Evolutionary conservation across 495 filamentous ascomycete genomes (phyloP).

Genomic region (Penicillium alfredii): DNA sequence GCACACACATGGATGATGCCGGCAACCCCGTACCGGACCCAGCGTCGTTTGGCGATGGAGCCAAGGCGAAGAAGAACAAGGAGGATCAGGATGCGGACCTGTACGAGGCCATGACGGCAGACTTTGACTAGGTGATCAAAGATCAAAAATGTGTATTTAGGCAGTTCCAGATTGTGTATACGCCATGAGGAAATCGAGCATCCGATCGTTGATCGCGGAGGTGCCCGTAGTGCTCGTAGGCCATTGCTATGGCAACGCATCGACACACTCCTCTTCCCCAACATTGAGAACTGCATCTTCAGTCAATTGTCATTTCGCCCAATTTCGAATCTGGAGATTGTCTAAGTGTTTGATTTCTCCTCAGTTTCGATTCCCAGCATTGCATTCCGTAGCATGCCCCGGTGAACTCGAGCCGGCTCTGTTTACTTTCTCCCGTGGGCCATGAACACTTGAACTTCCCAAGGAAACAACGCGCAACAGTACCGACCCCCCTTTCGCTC

Average conservation of each 20-base stretch:
- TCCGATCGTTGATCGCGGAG: too few species aligned
- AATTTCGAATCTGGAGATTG: conserved; percentile 2
- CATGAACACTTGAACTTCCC: conserved; percentile 16
- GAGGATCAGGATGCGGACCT: conserved; percentile 24
- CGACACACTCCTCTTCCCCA: not conserved
- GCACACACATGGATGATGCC: conserved; percentile 21
- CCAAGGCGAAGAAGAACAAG: conserved; percentile 13
- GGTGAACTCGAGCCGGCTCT: not conserved
- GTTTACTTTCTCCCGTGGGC: not conserved
- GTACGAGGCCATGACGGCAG: conserved; percentile 25
- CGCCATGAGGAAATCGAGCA: not conserved
- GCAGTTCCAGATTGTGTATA: not conserved
- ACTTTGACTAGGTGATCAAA: conserved; percentile 28
- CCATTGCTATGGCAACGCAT: conserved; percentile 28
- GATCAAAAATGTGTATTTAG: not conserved
- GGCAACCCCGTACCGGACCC: conserved; percentile 35
- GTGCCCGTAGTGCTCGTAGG: too few species aligned
- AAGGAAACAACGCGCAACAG: conserved; percentile 23
- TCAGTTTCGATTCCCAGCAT: conserved; percentile 3
- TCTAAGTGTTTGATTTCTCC: not conserved
- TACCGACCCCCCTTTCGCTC: conserved; percentile 20
- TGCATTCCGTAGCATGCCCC: conserved; percentile 9
- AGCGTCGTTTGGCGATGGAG: conserved; percentile 18
- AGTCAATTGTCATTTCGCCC: too few species aligned
- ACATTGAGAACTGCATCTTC: too few species aligned